Evolutionary conservation across 192 early-diverging fungal genomes (phyloP).

Genomic region (Diversispora epigaea): DNA sequence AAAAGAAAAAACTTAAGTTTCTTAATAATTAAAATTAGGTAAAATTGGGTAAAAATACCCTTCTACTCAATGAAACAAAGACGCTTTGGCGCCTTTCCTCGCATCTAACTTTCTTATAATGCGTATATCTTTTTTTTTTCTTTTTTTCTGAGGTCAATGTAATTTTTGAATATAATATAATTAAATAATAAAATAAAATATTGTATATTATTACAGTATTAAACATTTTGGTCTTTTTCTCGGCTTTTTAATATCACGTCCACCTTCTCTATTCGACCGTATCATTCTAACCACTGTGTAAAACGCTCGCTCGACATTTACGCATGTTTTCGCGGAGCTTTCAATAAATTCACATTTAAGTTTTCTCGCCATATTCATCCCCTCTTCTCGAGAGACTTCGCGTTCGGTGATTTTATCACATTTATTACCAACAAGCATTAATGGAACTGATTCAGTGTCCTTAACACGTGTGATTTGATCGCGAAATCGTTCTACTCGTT

Average conservation of each 20-base stretch:
- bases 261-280: slow-evolving; percentile 48
- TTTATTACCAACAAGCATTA: slow-evolving; percentile 96
- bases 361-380: slow-evolving; percentile 68
- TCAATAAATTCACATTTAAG: slow-evolving; percentile 86
- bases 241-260: slow-evolving; percentile 34
- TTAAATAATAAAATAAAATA: too few relatives aligned
- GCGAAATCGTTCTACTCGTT: slow-evolving; percentile 79
- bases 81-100: too few relatives aligned
- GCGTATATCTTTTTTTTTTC: too few relatives aligned
- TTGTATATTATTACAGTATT: too few relatives aligned
- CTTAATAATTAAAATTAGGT: too few relatives aligned
- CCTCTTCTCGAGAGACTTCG: slow-evolving; percentile 85
- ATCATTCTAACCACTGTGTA: slow-evolving; percentile 83
- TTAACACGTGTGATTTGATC: slow-evolving; percentile 92
- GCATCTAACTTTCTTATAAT: too few relatives aligned
- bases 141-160: too few relatives aligned
- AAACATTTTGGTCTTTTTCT: background rate
- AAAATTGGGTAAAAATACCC: too few relatives aligned
- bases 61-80: too few relatives aligned
- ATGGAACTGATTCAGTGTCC: slow-evolving; percentile 78
- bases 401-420: slow-evolving; percentile 82
- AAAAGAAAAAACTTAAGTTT: too few relatives aligned
- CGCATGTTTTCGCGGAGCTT: slow-evolving; percentile 83
- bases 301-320: slow-evolving; percentile 90
- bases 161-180: too few relatives aligned